These are phyloP conservation scores for Perkinsus chesapeaki DNA, from an alignment of 169 alveolate genomes.

Conservation along the genomic window DNA sequence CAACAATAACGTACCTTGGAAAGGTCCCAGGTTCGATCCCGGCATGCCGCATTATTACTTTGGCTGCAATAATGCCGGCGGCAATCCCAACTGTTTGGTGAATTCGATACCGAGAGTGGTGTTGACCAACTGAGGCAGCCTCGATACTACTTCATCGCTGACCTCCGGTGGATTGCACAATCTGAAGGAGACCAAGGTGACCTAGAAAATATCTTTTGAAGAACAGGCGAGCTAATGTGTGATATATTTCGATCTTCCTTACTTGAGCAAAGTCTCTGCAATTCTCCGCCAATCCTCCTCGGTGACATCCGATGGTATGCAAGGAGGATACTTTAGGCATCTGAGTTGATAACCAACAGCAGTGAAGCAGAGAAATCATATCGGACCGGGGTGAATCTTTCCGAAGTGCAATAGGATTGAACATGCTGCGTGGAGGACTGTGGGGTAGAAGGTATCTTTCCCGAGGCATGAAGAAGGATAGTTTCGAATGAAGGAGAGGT, in stretches of 20 bases:
- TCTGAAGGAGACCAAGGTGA: too few relatives aligned
- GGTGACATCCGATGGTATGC: background rate
- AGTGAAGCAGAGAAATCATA: too few relatives aligned
- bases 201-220: too few relatives aligned
- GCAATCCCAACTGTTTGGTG: background rate
- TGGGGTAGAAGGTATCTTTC: too few relatives aligned
- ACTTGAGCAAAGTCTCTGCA: background rate
- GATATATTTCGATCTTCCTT: background rate
- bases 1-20: background rate
- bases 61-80: background rate
- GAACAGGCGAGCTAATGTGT: too few relatives aligned
- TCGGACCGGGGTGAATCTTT: too few relatives aligned
- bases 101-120: background rate
- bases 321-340: background rate
- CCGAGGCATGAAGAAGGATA: too few relatives aligned
- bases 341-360: background rate
- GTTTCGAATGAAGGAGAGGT: too few relatives aligned
- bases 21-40: background rate
- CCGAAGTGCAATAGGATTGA: too few relatives aligned
- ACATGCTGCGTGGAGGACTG: too few relatives aligned
- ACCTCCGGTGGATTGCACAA: background rate
- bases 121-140: background rate
- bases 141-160: background rate
- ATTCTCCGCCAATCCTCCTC: background rate
- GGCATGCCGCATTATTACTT: background rate